Base-by-base conservation (phyloP, 371 early-diverging fungal species). In the Basidiobolus heterosporus region DNA sequence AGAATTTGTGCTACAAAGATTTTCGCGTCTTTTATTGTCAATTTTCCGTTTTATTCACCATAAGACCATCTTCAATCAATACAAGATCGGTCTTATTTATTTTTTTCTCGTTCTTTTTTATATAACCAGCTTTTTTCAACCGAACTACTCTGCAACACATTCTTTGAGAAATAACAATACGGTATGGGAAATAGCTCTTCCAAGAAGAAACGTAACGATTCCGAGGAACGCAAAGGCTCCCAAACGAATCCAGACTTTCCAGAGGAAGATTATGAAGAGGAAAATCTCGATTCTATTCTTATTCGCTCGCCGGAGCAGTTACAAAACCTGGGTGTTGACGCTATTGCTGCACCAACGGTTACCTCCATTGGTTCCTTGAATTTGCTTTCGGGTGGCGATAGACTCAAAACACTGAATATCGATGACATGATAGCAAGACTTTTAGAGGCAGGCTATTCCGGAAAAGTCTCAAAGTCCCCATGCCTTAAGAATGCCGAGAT, bases 391-490 rank as follows among this genome's bases (percentile, higher is more conserved):
- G 20, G 15, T n/a, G 40, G 22, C 4, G 16, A 48, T 41, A 38
- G 60, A 30, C 30, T 54, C 13, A 74, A 72, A 18, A 51, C 57
- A 14, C 58, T 82, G 20, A 76, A 84, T 51, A 64, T 93, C 21
- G 91, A 93, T 65, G 89, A 89, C 53, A 78, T 85, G 60, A 88
- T 91, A 51, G 69, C 74, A 41, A 72, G 88, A 43, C 68, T 93
- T 11, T 61, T 87, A 36, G 82, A 82, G 24, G 82, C 79, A 14
- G 84, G 88, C 13, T 78, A 80, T 58, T 66, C 75, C 36, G 72
- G 75, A 41, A 85, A 82, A 53, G 69, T 80, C 11, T 70, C 79
- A 13, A 84, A 83, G 55, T 60, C 70, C 20, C 63, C 85, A 19
- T 82, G 82, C 55, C 58, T 86, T 14, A 82, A 80, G 55, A 80